These are phyloP conservation scores for Pinus taeda DNA, from an alignment of 75 land plant species.

Conservation along the genomic window DNA sequence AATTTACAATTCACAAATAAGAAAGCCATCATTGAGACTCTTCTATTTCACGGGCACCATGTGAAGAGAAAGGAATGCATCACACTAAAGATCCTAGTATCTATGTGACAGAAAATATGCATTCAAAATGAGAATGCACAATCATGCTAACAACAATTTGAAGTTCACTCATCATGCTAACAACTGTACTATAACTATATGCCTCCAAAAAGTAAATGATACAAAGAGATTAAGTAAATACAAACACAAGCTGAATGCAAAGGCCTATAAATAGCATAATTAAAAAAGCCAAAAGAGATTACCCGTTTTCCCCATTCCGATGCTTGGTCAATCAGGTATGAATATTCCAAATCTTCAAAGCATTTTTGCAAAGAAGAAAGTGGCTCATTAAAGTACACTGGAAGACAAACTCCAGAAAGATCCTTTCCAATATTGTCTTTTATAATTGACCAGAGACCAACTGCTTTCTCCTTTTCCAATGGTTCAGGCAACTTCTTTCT, in stretches of 20 bases:
- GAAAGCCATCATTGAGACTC: not conserved
- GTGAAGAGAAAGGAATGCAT: not conserved
- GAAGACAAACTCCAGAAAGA: slow-evolving; percentile 75
- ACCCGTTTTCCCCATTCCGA: slow-evolving; percentile 68
- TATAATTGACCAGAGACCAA: slow-evolving; percentile 79
- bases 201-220: not conserved
- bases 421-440: slow-evolving; percentile 83
- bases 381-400: slow-evolving; percentile 79
- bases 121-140: not conserved
- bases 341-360: slow-evolving; percentile 80
- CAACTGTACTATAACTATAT: not conserved
- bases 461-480: slow-evolving; percentile 70
- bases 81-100: not conserved
- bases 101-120: not conserved
- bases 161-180: not conserved
- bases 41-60: not conserved
- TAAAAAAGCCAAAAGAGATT: not conserved
- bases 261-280: not conserved
- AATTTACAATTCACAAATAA: not conserved
- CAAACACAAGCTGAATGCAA: not conserved
- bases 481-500: slow-evolving; percentile 63
- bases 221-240: not conserved
- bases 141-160: not conserved
- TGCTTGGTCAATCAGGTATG: slow-evolving; percentile 70
- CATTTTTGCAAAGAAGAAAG: slow-evolving; percentile 76